These are phyloP conservation scores for Globisporangium spiculum DNA, from an alignment of 352 stramenopile species.

Conservation along the genomic window DNA sequence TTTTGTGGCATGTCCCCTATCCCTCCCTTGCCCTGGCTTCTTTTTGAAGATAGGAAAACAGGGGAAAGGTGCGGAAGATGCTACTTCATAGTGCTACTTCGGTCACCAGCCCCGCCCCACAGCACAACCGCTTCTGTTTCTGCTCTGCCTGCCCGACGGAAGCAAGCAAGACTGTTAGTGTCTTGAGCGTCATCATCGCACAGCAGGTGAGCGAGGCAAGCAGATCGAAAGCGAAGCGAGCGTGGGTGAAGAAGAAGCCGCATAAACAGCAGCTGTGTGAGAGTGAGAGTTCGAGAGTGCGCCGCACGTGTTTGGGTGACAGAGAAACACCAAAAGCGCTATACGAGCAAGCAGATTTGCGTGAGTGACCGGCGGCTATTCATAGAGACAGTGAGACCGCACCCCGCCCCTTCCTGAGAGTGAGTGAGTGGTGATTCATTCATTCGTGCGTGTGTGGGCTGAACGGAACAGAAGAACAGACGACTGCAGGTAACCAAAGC, in stretches of 20 bases:
- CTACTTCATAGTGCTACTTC: slow-evolving; percentile 4
- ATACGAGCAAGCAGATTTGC: background rate
- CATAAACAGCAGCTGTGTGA: background rate
- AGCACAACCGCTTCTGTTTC: background rate
- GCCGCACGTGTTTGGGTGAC: background rate
- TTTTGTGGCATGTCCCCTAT: background rate
- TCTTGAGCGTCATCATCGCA: background rate
- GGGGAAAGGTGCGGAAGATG: background rate
- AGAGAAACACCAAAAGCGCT: background rate
- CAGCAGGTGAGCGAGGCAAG: background rate
- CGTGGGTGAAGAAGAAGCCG: background rate
- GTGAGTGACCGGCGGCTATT: background rate
- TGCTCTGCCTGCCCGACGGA: background rate
- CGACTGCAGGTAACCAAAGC: background rate
- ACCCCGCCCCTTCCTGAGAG: background rate
- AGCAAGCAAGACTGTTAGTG: background rate
- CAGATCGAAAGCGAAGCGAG: too few species aligned
- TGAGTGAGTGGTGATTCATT: too few species aligned
- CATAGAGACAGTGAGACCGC: background rate
- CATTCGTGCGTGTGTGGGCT: background rate
- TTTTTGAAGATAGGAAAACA: background rate
- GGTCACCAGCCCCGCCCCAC: background rate
- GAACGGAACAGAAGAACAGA: background rate
- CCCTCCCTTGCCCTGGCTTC: slow-evolving; percentile 6
- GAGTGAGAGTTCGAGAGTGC: background rate